Evolutionary conservation across 2,329 filamentous ascomycete species (phyloP).

Genomic region (Teratosphaeria zuluensis): DNA sequence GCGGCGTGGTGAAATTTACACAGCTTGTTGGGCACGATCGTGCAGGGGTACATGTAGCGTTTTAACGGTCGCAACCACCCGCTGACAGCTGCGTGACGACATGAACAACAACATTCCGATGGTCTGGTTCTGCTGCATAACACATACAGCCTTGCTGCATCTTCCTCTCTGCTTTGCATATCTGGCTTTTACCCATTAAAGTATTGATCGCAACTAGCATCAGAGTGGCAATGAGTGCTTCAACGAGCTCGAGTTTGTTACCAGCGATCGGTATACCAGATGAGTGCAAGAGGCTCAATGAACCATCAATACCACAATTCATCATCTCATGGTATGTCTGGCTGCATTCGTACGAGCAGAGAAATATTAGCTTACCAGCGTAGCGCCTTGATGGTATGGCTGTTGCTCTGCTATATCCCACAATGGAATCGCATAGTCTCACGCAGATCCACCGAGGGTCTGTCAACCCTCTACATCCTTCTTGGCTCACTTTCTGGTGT

Average conservation of each 20-base stretch:
- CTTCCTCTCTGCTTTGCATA: not conserved
- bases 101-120: not conserved
- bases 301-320: conserved; percentile 11
- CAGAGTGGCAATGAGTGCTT: not conserved
- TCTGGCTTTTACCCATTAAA: not conserved
- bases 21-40: not conserved
- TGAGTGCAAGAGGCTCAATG: conserved; percentile 7
- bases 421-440: conserved; percentile 84
- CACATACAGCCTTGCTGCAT: not conserved
- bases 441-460: conserved; percentile 76
- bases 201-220: not conserved
- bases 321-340: conserved; percentile 8
- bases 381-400: conserved; percentile 68
- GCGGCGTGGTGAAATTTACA: not conserved
- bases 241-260: not conserved
- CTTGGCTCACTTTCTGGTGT: conserved; percentile 82
- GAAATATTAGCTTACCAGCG: not conserved
- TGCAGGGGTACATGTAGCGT: not conserved
- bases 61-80: not conserved
- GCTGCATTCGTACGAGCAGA: conserved; percentile 1
- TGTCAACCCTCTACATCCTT: conserved; percentile 84
- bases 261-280: not conserved
- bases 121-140: not conserved
- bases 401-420: conserved; percentile 81
- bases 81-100: not conserved